These are phyloP conservation scores for Globisporangium recalcitrans DNA, from an alignment of 352 stramenopile genomes.

Conservation along the genomic window DNA sequence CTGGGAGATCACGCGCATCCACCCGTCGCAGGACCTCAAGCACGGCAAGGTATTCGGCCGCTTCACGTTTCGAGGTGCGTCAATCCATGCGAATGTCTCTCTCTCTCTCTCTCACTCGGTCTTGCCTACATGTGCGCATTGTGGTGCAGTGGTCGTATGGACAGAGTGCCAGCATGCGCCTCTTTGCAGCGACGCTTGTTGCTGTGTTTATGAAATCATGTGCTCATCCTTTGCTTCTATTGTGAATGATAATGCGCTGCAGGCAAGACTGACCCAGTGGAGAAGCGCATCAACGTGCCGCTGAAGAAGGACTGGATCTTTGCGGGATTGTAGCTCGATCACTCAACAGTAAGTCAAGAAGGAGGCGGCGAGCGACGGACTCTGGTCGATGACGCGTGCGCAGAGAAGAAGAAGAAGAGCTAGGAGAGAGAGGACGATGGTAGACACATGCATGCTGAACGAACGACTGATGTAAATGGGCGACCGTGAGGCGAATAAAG, in stretches of 20 bases:
- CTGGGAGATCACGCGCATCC: slow-evolving; percentile 79
- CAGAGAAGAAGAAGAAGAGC: not conserved
- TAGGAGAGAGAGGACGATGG: not conserved
- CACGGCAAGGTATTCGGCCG: slow-evolving; percentile 82
- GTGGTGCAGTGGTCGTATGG: not conserved
- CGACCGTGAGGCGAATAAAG: slow-evolving; percentile 10
- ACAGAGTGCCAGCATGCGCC: not conserved
- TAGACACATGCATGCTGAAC: not conserved
- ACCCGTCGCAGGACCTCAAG: slow-evolving; percentile 69
- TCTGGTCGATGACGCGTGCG: not conserved
- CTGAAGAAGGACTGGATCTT: slow-evolving; percentile 73
- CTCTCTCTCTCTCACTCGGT: too few species aligned
- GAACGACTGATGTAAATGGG: not conserved
- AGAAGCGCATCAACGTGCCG: slow-evolving; percentile 75
- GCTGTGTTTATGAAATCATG: not conserved
- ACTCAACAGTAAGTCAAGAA: not conserved
- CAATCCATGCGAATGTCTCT: not conserved
- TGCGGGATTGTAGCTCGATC: slow-evolving; percentile 11
- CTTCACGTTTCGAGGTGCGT: slow-evolving; percentile 79
- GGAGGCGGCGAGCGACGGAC: not conserved
- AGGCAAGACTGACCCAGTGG: slow-evolving; percentile 64
- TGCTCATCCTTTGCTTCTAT: not conserved
- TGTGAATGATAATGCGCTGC: not conserved
- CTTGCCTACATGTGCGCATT: not conserved
- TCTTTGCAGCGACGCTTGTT: not conserved